phyloP scores from a whole-genome alignment of 1,284 basidiomycete species.

The Microbotryomycetes sp. region DNA sequence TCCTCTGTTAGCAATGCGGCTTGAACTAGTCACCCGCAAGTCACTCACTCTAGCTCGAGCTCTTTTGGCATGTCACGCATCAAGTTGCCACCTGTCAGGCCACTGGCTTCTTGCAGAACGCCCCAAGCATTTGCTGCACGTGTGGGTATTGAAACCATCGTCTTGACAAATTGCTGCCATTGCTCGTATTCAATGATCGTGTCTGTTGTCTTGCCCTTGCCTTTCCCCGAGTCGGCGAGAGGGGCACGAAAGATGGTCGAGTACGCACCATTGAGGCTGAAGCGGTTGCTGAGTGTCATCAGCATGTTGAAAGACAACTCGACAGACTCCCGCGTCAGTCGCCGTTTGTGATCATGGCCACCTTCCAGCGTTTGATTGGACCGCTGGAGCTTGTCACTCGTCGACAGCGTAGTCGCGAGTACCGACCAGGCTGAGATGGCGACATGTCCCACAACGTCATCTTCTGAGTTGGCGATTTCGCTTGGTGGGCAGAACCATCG shows the following conservation, averaged over 20 bases:
- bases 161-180: slow-evolving; percentile 67
- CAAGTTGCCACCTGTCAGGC: neutral
- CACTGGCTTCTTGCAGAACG: slow-evolving; percentile 38
- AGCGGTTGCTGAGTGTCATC: slow-evolving; percentile 49
- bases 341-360: too few relatives aligned
- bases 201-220: slow-evolving; percentile 16
- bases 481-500: slow-evolving; percentile 30
- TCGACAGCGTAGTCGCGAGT: slow-evolving; percentile 43
- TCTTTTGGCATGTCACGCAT: slow-evolving; percentile 45
- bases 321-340: slow-evolving; percentile 32
- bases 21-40: neutral
- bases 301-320: slow-evolving; percentile 46
- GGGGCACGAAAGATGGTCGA: slow-evolving; percentile 46
- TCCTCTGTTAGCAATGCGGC: neutral
- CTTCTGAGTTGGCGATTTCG: neutral
- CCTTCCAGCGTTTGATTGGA: slow-evolving; percentile 42
- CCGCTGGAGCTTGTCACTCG: slow-evolving; percentile 42
- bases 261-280: slow-evolving; percentile 56
- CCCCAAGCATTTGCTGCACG: slow-evolving; percentile 60
- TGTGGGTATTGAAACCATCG: slow-evolving; percentile 54
- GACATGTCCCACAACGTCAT: neutral
- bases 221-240: slow-evolving; percentile 2
- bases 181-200: slow-evolving; percentile 41
- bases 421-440: slow-evolving; percentile 22
- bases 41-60: slow-evolving; percentile 11